phyloP scores from a whole-genome alignment of 352 stramenopile genomes.

The Phytophthora lateralis region DNA sequence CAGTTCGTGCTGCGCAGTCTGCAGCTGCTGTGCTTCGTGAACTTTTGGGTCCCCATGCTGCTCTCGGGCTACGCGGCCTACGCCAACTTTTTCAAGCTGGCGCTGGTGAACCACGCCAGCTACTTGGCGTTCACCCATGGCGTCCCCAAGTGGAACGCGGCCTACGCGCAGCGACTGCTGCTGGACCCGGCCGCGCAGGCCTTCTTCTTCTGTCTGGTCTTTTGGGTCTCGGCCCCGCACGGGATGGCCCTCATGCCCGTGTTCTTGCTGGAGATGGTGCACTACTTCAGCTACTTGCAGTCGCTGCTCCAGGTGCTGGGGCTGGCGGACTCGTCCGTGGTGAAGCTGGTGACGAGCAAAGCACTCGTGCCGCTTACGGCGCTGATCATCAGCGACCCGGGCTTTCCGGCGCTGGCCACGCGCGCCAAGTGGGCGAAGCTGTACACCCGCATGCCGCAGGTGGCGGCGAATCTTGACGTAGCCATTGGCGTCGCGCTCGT shows the following conservation, averaged over 20 bases:
- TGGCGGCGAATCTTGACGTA: constrained; percentile 83
- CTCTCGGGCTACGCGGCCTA: constrained; percentile 58
- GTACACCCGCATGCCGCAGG: constrained; percentile 80
- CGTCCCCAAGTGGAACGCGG: constrained; percentile 63
- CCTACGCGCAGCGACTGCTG: constrained; percentile 83
- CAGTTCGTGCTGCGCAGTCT: constrained; percentile 73
- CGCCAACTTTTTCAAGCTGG: constrained; percentile 81
- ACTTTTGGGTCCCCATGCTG: constrained; percentile 71
- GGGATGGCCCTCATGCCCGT: constrained; percentile 79
- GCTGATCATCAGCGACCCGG: constrained; percentile 62
- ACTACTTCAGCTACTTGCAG: constrained; percentile 67
- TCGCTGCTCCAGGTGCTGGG: constrained; percentile 68
- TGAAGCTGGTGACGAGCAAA: constrained; percentile 52
- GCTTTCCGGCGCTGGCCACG: constrained; percentile 56
- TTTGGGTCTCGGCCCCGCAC: constrained; percentile 82
- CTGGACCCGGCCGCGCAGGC: constrained; percentile 83
- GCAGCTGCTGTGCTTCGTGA: constrained; percentile 69
- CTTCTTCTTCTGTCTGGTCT: constrained; percentile 88
- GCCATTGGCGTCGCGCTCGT: constrained; percentile 81
- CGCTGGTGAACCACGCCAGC: constrained; percentile 78
- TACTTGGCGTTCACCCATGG: constrained; percentile 86
- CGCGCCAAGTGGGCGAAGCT: constrained; percentile 81
- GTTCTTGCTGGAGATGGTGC: constrained; percentile 82
- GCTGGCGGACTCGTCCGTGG: constrained; percentile 41
- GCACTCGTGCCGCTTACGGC: constrained; percentile 63